Conservation (phyloP, 2,329 filamentous ascomycete species). For the Chaetothyriales sp. region DNA sequence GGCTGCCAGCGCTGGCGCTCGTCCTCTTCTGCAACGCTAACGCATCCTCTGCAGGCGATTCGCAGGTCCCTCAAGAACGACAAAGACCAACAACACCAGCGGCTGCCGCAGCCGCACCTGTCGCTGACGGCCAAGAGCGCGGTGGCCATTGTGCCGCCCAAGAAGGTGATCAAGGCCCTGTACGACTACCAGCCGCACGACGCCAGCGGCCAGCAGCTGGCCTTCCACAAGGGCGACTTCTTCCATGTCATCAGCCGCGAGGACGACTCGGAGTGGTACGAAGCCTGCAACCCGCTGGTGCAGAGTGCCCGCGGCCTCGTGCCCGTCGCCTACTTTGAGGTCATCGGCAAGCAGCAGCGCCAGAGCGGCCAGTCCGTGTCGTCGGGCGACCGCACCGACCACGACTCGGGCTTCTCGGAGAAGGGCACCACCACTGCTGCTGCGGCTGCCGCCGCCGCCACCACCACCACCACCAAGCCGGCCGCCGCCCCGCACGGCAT, state of each 20-base stretch:
- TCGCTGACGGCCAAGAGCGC: conserved; percentile 74
- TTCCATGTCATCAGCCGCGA: conserved; percentile 96
- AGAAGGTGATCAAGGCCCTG: conserved; percentile 96
- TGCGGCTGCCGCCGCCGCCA: conserved; percentile 23
- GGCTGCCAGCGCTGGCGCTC: background rate
- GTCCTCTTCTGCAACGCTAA: conserved; percentile 3
- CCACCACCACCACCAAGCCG: conserved; percentile 23
- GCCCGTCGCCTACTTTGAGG: conserved; percentile 86
- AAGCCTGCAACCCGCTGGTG: conserved; percentile 87
- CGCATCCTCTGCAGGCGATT: conserved; percentile 46
- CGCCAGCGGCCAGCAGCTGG: conserved; percentile 56
- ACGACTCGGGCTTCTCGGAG: conserved; percentile 85
- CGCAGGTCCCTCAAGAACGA: conserved; percentile 83
- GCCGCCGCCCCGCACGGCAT: conserved; percentile 30
- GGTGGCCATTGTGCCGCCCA: conserved; percentile 77
- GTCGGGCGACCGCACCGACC: conserved; percentile 42
- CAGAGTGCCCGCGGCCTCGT: conserved; percentile 81
- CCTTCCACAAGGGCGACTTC: conserved; percentile 91
- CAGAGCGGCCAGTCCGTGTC: conserved; percentile 62
- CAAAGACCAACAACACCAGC: conserved; percentile 45
- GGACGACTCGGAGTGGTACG: conserved; percentile 92
- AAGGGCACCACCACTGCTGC: conserved; percentile 20
- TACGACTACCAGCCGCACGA: conserved; percentile 78
- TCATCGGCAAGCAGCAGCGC: conserved; percentile 78
- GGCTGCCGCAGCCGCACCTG: conserved; percentile 45